Evolutionary conservation across 2,329 filamentous ascomycete genomes (phyloP), one percentile per base, ranked within the genome.

Genomic region (Ascochyta fabae): DNA sequence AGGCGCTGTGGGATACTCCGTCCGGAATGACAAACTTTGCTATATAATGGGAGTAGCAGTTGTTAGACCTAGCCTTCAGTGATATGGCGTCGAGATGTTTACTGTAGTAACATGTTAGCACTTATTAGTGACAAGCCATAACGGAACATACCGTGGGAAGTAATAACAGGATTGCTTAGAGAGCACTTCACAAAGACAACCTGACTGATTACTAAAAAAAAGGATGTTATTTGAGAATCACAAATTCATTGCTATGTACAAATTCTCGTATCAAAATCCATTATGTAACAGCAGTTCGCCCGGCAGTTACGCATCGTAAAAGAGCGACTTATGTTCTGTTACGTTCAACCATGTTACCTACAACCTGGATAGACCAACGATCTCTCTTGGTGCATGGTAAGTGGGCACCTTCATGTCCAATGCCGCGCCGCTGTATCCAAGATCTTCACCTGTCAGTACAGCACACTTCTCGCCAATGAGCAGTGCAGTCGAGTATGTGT

Each of bases 391-490:
- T 2, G 78, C 79, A 61, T 81, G 78, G 59, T 82, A 82, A 1
- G 72, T 74, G 2, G 80, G 80, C n/a, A 83, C 88, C 77, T 86
- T 89, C 90, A 94, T 94, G 38, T 92, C 87, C 59, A 94, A 79
- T 9, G 87, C 89, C 27, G 81, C 80, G 27, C 90, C 90, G 33
- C 83, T 86, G 76, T 92, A 92, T 3, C 88, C 89, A 16, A 92
- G 77, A 61, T 92, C 89, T 74, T 92, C 89, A 8, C 83, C 89
- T 1, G 86, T 82, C 22, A 92, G 82, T 56, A 89, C 78, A 2
- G 88, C 86, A 47, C 84, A 86, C 80, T 91, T 92, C 80, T 92
- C 89, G 35, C 88, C 89, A 57, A 92, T 91, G 45, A 91, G 80
- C 9, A 92, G 81, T 5, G 89, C 89, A 33, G 88, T 91, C 59